Conservation (phyloP, 2,329 filamentous ascomycete species). For the Rhexocercosporidium sp. region DNA sequence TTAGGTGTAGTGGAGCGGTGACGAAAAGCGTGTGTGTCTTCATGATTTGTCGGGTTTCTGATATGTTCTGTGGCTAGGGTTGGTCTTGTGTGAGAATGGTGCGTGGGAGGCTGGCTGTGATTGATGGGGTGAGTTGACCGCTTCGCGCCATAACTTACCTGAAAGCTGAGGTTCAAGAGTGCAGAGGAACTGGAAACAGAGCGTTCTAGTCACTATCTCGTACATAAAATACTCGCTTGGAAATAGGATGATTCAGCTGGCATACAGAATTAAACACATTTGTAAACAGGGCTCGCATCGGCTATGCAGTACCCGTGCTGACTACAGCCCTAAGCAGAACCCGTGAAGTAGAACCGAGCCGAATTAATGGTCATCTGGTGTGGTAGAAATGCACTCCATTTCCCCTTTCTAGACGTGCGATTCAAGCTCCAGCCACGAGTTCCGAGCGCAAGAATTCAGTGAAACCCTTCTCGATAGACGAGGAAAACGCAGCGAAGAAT, state of each 20-base stretch:
- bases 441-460: conserved; percentile 54
- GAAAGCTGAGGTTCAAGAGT: background rate
- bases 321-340: background rate
- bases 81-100: too few species aligned
- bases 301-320: background rate
- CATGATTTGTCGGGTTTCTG: background rate
- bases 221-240: conserved; percentile 1
- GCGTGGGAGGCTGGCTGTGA: background rate
- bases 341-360: too few species aligned
- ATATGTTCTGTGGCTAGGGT: background rate
- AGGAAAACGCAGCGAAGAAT: conserved; percentile 64
- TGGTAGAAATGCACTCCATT: background rate
- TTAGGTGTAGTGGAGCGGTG: background rate
- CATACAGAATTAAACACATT: background rate
- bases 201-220: background rate
- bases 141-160: background rate
- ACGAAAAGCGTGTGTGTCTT: background rate
- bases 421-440: conserved; percentile 39
- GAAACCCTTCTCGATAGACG: conserved; percentile 62
- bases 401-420: background rate
- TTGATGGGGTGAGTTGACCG: background rate
- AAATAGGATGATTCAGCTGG: conserved; percentile 3
- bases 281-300: conserved; percentile 7
- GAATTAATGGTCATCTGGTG: background rate
- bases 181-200: background rate